A percentile compares a stretch with the other conserved stretches of the same genome.
These are phyloP conservation scores for Poa annua DNA, from an alignment of 176 grass and related monocot species.

Conservation along the genomic window DNA sequence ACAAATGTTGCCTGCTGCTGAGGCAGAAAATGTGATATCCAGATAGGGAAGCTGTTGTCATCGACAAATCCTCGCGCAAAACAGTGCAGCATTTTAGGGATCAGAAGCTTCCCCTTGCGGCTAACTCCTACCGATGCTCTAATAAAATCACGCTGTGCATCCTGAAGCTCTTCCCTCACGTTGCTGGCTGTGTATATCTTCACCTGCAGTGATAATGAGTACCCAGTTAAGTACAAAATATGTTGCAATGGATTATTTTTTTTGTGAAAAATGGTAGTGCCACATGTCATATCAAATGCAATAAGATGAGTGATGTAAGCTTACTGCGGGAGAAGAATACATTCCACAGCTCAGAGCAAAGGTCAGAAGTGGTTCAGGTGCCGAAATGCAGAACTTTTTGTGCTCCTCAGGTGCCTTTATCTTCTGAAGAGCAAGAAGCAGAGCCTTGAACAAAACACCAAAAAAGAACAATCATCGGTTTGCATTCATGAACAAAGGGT, in stretches of 20 bases:
- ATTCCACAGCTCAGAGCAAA: constrained; percentile 93
- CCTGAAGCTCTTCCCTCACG: constrained; percentile 86
- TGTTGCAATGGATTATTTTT: not conserved
- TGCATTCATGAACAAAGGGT: not conserved
- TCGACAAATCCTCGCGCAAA: constrained; percentile 83
- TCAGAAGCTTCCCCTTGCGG: constrained; percentile 83
- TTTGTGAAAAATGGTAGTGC: not conserved
- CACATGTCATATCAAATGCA: not conserved
- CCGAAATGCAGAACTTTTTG: constrained; percentile 72
- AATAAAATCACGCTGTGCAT: constrained; percentile 77
- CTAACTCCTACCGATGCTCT: constrained; percentile 85
- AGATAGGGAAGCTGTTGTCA: constrained; percentile 72
- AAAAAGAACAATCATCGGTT: constrained; percentile 24
- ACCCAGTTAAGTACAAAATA: not conserved
- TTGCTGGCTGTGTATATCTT: constrained; percentile 83
- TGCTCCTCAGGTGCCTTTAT: constrained; percentile 85
- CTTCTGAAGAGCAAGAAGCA: constrained; percentile 91
- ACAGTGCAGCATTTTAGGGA: constrained; percentile 88
- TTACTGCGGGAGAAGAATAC: constrained; percentile 88
- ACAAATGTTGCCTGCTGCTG: constrained; percentile 85
- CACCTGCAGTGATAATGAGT: constrained; percentile 51
- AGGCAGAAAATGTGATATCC: constrained; percentile 86
- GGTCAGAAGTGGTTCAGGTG: constrained; percentile 68
- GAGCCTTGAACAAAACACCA: constrained; percentile 55
- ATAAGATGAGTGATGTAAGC: not conserved